phyloP scores from a whole-genome alignment of 1,284 basidiomycete genomes.

The Ceraceosorus bombacis region DNA sequence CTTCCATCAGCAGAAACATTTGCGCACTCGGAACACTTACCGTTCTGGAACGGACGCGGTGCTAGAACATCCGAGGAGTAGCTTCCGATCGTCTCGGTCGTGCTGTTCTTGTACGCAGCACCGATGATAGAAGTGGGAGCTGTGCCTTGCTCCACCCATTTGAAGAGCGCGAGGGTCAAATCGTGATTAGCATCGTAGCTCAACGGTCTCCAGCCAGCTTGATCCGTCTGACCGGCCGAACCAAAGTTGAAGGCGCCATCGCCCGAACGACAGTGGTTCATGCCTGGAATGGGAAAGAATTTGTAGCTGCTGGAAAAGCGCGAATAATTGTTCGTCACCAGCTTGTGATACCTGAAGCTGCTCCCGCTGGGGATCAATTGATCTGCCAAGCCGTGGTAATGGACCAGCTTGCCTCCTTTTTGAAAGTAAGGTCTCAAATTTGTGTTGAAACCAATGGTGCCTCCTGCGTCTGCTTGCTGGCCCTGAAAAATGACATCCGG shows the following conservation, averaged over 20 bases:
- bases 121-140: slow-evolving; percentile 49
- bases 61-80: too few relatives aligned
- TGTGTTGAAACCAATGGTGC: slow-evolving; percentile 21
- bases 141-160: slow-evolving; percentile 51
- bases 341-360: slow-evolving; percentile 49
- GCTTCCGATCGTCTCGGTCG: not conserved
- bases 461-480: slow-evolving; percentile 18
- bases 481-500: slow-evolving; percentile 17
- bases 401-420: slow-evolving; percentile 42
- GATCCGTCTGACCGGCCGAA: slow-evolving; percentile 18
- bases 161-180: slow-evolving; percentile 50
- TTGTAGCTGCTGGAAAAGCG: slow-evolving; percentile 47
- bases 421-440: slow-evolving; percentile 44
- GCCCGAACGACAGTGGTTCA: slow-evolving; percentile 50
- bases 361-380: slow-evolving; percentile 50
- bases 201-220: slow-evolving; percentile 22
- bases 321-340: slow-evolving; percentile 29
- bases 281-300: slow-evolving; percentile 52
- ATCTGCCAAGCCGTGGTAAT: slow-evolving; percentile 47
- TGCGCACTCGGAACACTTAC: too few relatives aligned
- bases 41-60: too few relatives aligned
- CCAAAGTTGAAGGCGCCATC: slow-evolving; percentile 31
- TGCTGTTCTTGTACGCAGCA: slow-evolving; percentile 23
- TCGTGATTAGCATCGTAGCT: slow-evolving; percentile 43
- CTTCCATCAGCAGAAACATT: too few relatives aligned